phyloP scores from a whole-genome alignment of 1,284 basidiomycete genomes.

The Ceratobasidium sp. region DNA sequence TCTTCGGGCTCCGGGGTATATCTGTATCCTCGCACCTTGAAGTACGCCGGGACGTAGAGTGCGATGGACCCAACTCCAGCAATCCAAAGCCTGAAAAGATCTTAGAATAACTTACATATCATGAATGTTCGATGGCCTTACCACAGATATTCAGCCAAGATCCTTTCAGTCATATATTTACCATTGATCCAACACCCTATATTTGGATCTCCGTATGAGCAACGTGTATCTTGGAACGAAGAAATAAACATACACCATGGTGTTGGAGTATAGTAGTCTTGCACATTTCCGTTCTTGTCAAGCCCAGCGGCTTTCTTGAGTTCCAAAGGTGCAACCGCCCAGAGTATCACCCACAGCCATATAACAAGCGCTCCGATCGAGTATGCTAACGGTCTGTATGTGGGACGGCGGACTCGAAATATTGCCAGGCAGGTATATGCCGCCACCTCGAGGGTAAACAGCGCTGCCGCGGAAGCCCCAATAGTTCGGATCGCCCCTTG shows the following conservation, averaged over 20 bases:
- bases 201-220: neutral
- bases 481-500: slow-evolving; percentile 12
- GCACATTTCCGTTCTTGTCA: neutral
- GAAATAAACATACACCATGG: slow-evolving; percentile 25
- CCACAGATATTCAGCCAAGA: slow-evolving; percentile 35
- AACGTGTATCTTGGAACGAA: neutral
- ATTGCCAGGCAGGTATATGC: slow-evolving; percentile 11
- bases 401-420: neutral
- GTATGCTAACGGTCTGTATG: neutral
- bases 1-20: no score
- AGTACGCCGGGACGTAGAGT: slow-evolving; percentile 26
- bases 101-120: neutral
- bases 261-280: slow-evolving; percentile 21
- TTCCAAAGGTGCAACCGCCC: neutral
- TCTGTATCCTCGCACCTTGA: neutral
- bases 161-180: slow-evolving; percentile 8
- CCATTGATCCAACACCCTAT: slow-evolving; percentile 42
- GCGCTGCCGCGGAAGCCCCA: no score
- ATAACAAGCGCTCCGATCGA: neutral
- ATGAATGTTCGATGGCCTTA: neutral
- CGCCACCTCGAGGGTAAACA: slow-evolving; percentile 19
- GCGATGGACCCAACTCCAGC: slow-evolving; percentile 10
- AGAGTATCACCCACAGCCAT: slow-evolving; percentile 25
- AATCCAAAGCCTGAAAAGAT: slow-evolving; percentile 26
- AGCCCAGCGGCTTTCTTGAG: neutral